Conservation (phyloP, 2,329 filamentous ascomycete genomes). For the Blastomyces parvus region DNA sequence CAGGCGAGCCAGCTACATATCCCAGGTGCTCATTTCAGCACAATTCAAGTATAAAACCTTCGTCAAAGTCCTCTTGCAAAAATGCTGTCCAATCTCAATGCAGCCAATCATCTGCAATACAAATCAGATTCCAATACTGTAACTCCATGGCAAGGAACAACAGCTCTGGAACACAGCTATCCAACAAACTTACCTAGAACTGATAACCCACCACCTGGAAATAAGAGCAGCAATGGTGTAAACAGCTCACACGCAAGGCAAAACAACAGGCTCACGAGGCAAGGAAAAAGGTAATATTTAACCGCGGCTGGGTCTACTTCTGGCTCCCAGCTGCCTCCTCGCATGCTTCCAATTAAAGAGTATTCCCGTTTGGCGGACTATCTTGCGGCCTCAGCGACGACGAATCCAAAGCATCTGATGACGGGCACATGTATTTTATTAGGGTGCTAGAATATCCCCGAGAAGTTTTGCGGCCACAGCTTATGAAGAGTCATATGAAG, state of each 20-base stretch:
- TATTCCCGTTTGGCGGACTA: constrained; percentile 12
- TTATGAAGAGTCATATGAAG: background rate
- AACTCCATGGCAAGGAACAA: constrained; percentile 23
- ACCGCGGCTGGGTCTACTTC: background rate
- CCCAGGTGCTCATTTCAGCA: background rate
- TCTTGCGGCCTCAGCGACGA: constrained; percentile 7
- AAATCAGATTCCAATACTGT: constrained; percentile 8
- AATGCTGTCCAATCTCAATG: constrained; percentile 8
- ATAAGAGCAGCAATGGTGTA: background rate
- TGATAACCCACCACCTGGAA: constrained; percentile 10
- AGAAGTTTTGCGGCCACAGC: background rate
- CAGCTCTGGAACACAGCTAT: constrained; percentile 22
- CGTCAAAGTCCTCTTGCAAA: background rate
- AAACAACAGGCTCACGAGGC: constrained; percentile 9
- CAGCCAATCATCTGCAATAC: constrained; percentile 6
- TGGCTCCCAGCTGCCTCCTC: background rate
- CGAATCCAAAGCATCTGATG: constrained; percentile 14
- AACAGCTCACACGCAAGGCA: constrained; percentile 10
- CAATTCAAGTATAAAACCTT: background rate
- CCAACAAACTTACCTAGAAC: constrained; percentile 12
- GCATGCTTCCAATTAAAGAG: constrained; percentile 14
- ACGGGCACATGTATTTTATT: constrained; percentile 16
- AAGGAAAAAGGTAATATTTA: background rate
- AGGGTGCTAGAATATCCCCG: constrained; percentile 4
- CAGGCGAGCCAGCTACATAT: background rate